Evolutionary conservation across 2,329 filamentous ascomycete species (phyloP), one percentile per base, ranked within the genome.

Genomic region (Scedosporium apiospermum): DNA sequence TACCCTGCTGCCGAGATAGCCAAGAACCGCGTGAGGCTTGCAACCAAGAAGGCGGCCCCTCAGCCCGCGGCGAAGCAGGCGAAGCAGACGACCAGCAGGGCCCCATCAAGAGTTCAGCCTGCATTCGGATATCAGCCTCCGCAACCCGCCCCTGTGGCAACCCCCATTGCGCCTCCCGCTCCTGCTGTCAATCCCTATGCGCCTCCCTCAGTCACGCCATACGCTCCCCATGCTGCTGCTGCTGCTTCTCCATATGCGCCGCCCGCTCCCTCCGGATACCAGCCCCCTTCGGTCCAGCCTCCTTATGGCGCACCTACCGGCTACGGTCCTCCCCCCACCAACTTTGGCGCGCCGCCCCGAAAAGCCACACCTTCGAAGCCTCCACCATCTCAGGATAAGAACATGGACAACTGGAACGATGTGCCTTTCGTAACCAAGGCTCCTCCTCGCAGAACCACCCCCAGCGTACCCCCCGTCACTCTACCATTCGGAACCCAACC

Each of bases 341-440:
- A 61, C 16, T 63, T 73, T 65, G 67, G 69, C 60, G 74, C 74
- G 18, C 77, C 78, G 62, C 77, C 79, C 61, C 85, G 88, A 65
- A 86, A 84, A 65, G 81, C 84, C 27, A 87, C 85, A 42, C 83
- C 87, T n/a, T 88, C 90, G 12, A 81, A 82, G 26, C 80, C 85
- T 49, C 87, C 91, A 23, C 85, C 90, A 18, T 85, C 90, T 9
- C 86, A 85, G 70, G 79, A 84, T 63, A 88, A 87, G 70, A 88
- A 89, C 66, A 87, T 88, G 66, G 85, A 88, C 30, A 89, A 90
- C 68, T 99, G 95, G 95, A 99, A 99, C 68, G 95, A 99, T 74
- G 88, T 96, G 60, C 95, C 95, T 1, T 83, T 96, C 69, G 89
- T 98, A 57, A 82, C 85, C 57, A 91, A 93, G 77, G 78, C 83